phyloP scores from a whole-genome alignment of 2,329 filamentous ascomycete species.

The Colletotrichum lindemuthianum region DNA sequence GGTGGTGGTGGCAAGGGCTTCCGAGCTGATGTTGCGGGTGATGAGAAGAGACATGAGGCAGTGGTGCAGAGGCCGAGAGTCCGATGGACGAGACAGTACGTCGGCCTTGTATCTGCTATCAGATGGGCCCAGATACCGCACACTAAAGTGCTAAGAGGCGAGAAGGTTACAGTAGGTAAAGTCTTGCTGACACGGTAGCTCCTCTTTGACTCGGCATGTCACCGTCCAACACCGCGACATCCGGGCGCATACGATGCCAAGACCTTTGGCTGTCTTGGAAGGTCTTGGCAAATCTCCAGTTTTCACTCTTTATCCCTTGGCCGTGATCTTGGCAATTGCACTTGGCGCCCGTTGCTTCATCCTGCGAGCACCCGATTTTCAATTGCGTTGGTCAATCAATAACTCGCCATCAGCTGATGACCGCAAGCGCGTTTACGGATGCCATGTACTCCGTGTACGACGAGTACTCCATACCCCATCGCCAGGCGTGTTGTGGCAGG shows the following conservation, averaged over 20 bases:
- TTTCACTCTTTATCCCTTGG: conserved; percentile 29
- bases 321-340: conserved; percentile 29
- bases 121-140: not conserved
- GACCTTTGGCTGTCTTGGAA: conserved; percentile 35
- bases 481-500: too few species aligned
- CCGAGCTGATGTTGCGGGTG: conserved; percentile 32
- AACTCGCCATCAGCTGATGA: conserved; percentile 32
- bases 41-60: conserved; percentile 14
- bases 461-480: too few species aligned
- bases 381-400: conserved; percentile 26
- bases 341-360: conserved; percentile 34
- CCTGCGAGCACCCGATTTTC: conserved; percentile 29
- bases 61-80: not conserved
- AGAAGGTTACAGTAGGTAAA: not conserved
- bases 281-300: conserved; percentile 35
- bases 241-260: conserved; percentile 36
- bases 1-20: conserved; percentile 23
- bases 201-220: conserved; percentile 10
- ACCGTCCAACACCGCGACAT: conserved; percentile 33
- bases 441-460: not conserved
- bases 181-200: not conserved
- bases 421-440: conserved; percentile 20
- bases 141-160: too few species aligned
- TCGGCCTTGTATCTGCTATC: too few species aligned
- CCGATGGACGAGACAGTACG: not conserved